Evolutionary conservation across 1,284 basidiomycete genomes (phyloP), one percentile per base, ranked within the genome.

Genomic region (Rhodotorula sp.): DNA sequence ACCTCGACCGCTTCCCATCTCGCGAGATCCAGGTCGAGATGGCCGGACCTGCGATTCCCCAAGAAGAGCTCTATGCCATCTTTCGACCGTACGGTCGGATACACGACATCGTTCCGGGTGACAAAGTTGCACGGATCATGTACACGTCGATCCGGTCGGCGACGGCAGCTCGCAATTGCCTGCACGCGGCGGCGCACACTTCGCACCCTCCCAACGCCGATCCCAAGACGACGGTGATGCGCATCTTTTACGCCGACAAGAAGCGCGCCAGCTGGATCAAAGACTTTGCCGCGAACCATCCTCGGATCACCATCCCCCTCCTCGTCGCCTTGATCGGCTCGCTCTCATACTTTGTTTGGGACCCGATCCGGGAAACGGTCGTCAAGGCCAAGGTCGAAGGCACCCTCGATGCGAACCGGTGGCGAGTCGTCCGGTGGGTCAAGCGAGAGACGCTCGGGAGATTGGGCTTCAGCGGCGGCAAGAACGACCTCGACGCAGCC

Each of bases 331-430:
- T 98, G 3, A 79, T 98, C 42, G 95, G 95, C 22, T 89, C 89
- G 2, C 79, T 98, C 60, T 92, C 91, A 42, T 96, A 95, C 80
- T 90, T 90, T 8, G 86, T 96, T 73, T 96, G 96, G 78, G 93
- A 97, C 79, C 94, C 94, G 1, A 87, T 99, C 46, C 88, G 95
- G 57, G 86, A 88, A 6, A 85, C 94, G 72, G 92, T 90, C 83
- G 87, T 98, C 0, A 86, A 93, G 82, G 87, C 86, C 30, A 91
- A 93, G 77, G 84, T 97, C 77, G 84, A 90, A 66, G 86, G 91
- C 61, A 91, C 91, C 83, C 94, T 96, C 78, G 87, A 94, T 78
- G 85, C 67, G 45, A 37, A 64, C 17, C 42, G 59, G 24, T 78
- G 72, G 65, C 44, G 54, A 6, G 12, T 77, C 6, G 67, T 78